Evolutionary conservation across 495 filamentous ascomycete genomes (phyloP), one percentile per base, ranked within the genome.

Genomic region (Diplogelasinospora grovesii): DNA sequence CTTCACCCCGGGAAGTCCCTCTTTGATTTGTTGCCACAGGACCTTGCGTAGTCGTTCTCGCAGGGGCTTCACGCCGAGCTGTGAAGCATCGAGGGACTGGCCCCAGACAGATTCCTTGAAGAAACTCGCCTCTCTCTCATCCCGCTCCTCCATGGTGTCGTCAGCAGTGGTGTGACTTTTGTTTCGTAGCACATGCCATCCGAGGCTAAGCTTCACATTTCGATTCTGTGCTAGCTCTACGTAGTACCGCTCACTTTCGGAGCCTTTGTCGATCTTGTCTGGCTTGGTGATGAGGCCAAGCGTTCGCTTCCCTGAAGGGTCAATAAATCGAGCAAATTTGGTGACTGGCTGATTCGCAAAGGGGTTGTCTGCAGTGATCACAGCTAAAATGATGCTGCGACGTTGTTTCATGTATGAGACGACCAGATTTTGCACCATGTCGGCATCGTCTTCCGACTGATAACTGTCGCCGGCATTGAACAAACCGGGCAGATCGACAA

Each of bases 181-280:
- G 46, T 83, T 83, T 14, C 68, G 71, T 11, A 86, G 53, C 0
- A 77, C 71, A 48, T 83, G 78, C 79, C 78, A 84, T 5, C 79
- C 79, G 1, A 82, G 65, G 22, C 66, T 53, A 38, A 85, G 68
- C 9, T 45, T 47, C n/a, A 75, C 59, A 33, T 81, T 65, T 15
- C 73, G 50, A 37, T 83, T 83, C 22, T 52, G 45, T 0, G 56
- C 57, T 0, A 64, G 44, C 9, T 41, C 38, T 18, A 60, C 36
- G 22, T 47, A 61, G 18, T 13, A 29, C 2, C 26, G 21, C 32
- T 60, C 58, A 24, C 38, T 47, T 3, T 47, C 45, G 18, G 55
- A 56, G 14, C 52, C 47, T 7, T 27, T 27, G n/a, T 46, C 35
- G 27, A 50, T 20, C 6, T 35, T 46, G 26, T 59, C 55, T n/a